Conservation (phyloP, 192 early-diverging fungal species). For the Anaeromyces robustus region DNA sequence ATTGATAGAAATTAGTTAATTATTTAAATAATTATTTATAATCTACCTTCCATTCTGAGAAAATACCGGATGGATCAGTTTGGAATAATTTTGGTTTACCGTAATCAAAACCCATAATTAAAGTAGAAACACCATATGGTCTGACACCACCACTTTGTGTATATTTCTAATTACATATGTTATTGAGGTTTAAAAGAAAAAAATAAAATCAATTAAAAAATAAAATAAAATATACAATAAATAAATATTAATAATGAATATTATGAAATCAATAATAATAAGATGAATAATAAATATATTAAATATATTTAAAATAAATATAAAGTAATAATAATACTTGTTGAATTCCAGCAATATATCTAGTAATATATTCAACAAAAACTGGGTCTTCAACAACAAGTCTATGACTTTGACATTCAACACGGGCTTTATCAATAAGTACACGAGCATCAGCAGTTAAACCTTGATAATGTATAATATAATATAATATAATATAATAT, state of each 20-base stretch:
- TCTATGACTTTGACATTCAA: conserved; percentile 95
- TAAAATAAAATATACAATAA: too few species aligned
- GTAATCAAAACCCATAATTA: conserved; percentile 85
- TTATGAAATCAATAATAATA: too few species aligned
- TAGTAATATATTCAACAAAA: conserved; percentile 93
- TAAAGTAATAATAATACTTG: conserved; percentile 35
- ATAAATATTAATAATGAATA: too few species aligned
- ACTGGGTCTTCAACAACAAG: conserved; percentile 95
- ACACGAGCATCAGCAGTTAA: conserved; percentile 92
- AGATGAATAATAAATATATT: too few species aligned
- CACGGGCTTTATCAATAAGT: conserved; percentile 86
- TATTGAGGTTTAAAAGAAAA: too few species aligned
- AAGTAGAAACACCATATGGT: conserved; percentile 94
- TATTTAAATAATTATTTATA: background rate
- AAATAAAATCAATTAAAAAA: too few species aligned
- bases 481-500: too few species aligned
- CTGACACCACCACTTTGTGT: conserved; percentile 96
- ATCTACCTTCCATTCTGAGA: conserved; percentile 84
- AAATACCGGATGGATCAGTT: conserved; percentile 97
- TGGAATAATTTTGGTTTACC: conserved; percentile 87
- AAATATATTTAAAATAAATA: too few species aligned
- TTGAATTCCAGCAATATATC: conserved; percentile 89
- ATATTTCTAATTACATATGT: conserved; percentile 91
- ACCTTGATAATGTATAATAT: conserved; percentile 24
- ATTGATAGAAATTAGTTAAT: too few species aligned